These are phyloP conservation scores for Metschnikowia cerradonensis DNA, from an alignment of 805 yeast species.

Conservation along the genomic window DNA sequence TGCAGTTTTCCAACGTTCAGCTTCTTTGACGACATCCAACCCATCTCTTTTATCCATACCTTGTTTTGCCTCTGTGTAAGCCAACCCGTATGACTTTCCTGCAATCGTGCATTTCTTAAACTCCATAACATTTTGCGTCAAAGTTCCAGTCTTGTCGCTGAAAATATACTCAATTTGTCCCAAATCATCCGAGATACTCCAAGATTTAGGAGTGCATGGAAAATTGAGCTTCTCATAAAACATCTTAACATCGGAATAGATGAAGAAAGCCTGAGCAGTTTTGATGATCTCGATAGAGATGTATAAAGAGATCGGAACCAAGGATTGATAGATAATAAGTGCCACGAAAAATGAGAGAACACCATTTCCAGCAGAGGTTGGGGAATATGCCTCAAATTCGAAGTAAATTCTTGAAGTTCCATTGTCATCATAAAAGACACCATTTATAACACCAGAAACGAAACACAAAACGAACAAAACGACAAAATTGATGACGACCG, in stretches of 20 bases:
- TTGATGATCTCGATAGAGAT: constrained; percentile 79
- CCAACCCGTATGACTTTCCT: constrained; percentile 70
- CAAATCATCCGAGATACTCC: constrained; percentile 82
- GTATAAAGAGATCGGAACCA: constrained; percentile 80
- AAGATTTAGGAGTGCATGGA: constrained; percentile 80
- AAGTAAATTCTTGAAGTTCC: constrained; percentile 49
- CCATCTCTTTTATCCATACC: constrained; percentile 79
- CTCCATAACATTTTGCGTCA: constrained; percentile 83
- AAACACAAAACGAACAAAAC: constrained; percentile 63
- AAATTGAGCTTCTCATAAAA: constrained; percentile 67
- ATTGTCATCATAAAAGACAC: constrained; percentile 48
- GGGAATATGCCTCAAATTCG: constrained; percentile 60
- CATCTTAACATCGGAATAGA: constrained; percentile 69
- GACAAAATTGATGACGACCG: constrained; percentile 60
- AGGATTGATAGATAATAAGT: constrained; percentile 68
- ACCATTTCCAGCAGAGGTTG: constrained; percentile 62
- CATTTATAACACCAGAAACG: constrained; percentile 66
- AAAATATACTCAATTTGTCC: constrained; percentile 84
- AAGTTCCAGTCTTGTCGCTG: constrained; percentile 81
- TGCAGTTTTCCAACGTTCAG: constrained; percentile 48
- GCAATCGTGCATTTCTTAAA: constrained; percentile 75
- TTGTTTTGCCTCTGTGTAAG: constrained; percentile 79
- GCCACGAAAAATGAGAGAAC: constrained; percentile 71
- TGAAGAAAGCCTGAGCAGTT: constrained; percentile 77
- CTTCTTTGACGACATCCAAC: constrained; percentile 63